These are phyloP conservation scores for Cercophora scortea DNA, from an alignment of 495 filamentous ascomycete species.

Conservation along the genomic window DNA sequence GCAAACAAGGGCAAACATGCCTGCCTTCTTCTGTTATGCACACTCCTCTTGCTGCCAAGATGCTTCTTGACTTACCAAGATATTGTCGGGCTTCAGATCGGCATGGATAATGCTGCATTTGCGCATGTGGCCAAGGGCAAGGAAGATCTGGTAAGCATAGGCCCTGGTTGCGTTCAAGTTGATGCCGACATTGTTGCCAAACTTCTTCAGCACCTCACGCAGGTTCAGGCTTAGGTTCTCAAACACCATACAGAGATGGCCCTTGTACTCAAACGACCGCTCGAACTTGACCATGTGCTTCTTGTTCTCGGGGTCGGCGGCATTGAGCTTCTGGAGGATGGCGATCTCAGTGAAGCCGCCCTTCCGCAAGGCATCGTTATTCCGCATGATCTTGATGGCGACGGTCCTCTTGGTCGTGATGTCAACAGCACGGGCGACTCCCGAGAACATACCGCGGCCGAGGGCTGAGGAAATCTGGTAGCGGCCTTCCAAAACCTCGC, in stretches of 20 bases:
- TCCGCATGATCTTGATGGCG: constrained; percentile 90
- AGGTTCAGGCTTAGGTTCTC: constrained; percentile 92
- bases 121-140: constrained; percentile 74
- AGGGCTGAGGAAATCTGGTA: constrained; percentile 82
- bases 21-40: no score
- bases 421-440: constrained; percentile 87
- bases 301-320: constrained; percentile 80
- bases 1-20: background rate
- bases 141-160: constrained; percentile 92
- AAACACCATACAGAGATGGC: constrained; percentile 92
- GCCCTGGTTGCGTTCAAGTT: constrained; percentile 76
- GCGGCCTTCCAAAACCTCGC: constrained; percentile 78
- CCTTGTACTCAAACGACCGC: constrained; percentile 85
- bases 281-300: constrained; percentile 87
- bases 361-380: constrained; percentile 88
- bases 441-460: constrained; percentile 94
- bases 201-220: constrained; percentile 92
- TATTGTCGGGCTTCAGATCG: constrained; percentile 95
- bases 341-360: constrained; percentile 92
- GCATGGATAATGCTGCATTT: constrained; percentile 91
- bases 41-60: no score
- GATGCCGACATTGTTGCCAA: constrained; percentile 87
- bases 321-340: constrained; percentile 75
- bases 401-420: constrained; percentile 61
- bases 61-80: constrained; percentile 47